Percentiles rank a stretch among this genome's conserved stretches.
Conservation (phyloP, 257 asterid genomes). For the Penstemon barbatus region DNA sequence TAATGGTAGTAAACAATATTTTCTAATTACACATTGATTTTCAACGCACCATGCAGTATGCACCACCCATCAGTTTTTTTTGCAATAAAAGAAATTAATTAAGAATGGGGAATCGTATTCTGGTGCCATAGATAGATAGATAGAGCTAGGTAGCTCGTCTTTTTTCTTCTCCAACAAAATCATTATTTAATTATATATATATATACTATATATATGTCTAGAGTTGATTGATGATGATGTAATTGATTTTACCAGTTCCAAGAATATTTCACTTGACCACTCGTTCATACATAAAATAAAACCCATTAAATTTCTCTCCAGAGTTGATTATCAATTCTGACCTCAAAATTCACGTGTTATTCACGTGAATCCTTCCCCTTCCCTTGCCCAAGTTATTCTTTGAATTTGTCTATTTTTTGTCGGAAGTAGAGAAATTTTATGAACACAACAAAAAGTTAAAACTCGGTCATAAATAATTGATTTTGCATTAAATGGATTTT, state of each 20-base stretch:
- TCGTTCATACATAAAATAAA: neutral
- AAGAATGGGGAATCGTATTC: neutral
- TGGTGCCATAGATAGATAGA: too few relatives aligned
- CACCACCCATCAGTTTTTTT: slow-evolving; percentile 13
- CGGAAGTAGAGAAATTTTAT: too few relatives aligned
- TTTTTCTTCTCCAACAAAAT: neutral
- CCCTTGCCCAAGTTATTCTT: too few relatives aligned
- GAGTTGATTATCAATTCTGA: neutral
- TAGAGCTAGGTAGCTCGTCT: neutral
- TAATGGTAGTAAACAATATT: neutral
- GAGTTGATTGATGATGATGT: neutral
- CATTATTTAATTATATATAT: too few relatives aligned
- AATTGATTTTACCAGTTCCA: neutral
- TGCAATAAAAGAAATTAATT: neutral
- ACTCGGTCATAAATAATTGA: too few relatives aligned
- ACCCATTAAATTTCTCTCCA: neutral
- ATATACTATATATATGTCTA: neutral
- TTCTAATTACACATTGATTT: slow-evolving; percentile 13
- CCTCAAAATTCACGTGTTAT: neutral
- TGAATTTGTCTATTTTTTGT: too few relatives aligned
- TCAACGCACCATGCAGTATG: slow-evolving; percentile 14
- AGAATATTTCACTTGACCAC: neutral
- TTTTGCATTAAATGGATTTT: too few relatives aligned
- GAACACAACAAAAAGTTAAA: too few relatives aligned
- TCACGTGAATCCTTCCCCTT: neutral